Percentiles rank a stretch among this genome's conserved stretches.
Conservation (phyloP, 495 filamentous ascomycete species). For the Xylaria venustula region DNA sequence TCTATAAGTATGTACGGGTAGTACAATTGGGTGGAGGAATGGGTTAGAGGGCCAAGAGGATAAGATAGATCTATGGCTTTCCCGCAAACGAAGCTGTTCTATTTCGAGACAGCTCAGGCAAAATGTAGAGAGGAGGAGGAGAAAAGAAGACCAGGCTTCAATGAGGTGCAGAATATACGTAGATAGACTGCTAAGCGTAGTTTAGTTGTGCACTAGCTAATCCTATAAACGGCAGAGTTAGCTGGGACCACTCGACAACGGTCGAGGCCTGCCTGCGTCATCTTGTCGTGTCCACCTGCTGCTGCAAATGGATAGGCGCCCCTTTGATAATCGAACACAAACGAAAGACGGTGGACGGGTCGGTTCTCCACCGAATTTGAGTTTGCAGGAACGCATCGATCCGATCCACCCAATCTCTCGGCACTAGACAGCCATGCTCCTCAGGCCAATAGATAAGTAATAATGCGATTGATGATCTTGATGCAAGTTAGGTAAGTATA, state of each 20-base stretch:
- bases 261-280: neutral
- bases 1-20: too few species aligned
- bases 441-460: neutral
- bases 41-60: too few species aligned
- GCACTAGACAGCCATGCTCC: neutral
- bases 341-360: neutral
- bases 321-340: neutral
- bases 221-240: too few species aligned
- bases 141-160: neutral
- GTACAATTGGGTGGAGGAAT: too few species aligned
- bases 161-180: neutral
- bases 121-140: too few species aligned
- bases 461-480: neutral
- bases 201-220: too few species aligned
- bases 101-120: neutral
- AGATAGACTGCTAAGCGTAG: too few species aligned
- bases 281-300: slow-evolving; percentile 10
- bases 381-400: neutral
- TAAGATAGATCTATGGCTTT: too few species aligned
- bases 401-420: neutral
- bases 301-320: slow-evolving; percentile 8
- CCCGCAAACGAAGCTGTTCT: neutral
- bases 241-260: neutral
- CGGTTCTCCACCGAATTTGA: slow-evolving; percentile 4
- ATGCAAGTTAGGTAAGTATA: too few species aligned